phyloP scores from a whole-genome alignment of 305 asterid genomes.

The Stenogyne calaminthoides region DNA sequence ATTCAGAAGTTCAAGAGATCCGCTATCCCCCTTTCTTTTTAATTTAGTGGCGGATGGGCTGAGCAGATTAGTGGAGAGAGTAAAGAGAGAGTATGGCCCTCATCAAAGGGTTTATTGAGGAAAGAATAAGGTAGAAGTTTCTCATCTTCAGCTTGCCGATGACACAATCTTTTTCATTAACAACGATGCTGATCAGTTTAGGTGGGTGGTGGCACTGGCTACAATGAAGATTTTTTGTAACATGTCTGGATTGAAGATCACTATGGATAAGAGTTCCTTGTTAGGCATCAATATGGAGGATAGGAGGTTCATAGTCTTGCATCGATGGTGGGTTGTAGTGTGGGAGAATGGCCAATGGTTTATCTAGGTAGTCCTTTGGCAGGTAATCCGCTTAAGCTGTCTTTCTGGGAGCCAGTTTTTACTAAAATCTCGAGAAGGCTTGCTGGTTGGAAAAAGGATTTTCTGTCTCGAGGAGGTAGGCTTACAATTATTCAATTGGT shows the following conservation, averaged over 20 bases:
- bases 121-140: neutral
- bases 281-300: neutral
- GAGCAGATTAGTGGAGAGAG: neutral
- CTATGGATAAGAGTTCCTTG: neutral
- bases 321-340: neutral
- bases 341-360: neutral
- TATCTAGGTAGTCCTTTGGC: neutral
- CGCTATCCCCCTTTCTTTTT: too few species aligned
- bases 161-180: neutral
- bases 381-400: neutral
- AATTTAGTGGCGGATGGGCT: too few species aligned
- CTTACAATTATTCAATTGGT: neutral
- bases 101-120: neutral
- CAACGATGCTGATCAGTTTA: neutral
- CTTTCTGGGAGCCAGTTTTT: neutral
- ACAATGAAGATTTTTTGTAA: too few species aligned
- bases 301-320: too few species aligned
- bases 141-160: neutral
- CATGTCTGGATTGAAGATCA: neutral
- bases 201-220: neutral
- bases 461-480: neutral
- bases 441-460: neutral
- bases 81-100: neutral
- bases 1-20: too few species aligned
- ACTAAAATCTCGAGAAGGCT: neutral